Evolutionary conservation across 148 eudicot genomes (phyloP).

Genomic region (Rhododendron mucronatum): DNA sequence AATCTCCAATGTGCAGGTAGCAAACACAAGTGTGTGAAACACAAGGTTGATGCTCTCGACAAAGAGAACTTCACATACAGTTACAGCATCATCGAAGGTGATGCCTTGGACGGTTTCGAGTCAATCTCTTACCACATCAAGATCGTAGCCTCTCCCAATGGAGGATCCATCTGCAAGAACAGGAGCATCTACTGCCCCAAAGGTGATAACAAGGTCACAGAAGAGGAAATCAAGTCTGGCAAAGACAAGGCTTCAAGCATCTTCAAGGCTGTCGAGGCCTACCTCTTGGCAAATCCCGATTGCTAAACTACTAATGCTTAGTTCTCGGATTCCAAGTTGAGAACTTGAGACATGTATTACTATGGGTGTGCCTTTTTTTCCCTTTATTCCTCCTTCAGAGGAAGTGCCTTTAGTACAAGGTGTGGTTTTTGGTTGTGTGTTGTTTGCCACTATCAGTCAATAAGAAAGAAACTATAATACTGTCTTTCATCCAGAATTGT

Average conservation of each 20-base stretch:
- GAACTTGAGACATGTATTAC: not conserved
- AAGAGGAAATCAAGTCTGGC: slow-evolving; percentile 9
- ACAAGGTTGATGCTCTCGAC: not conserved
- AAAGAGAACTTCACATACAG: not conserved
- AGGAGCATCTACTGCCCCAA: not conserved
- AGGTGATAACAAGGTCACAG: slow-evolving; percentile 4
- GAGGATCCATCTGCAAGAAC: slow-evolving; percentile 1
- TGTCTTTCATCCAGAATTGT: not conserved
- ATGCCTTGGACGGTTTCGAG: not conserved
- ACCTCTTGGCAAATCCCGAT: slow-evolving; percentile 17
- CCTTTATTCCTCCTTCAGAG: not conserved
- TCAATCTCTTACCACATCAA: slow-evolving; percentile 6
- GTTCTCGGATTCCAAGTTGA: not conserved
- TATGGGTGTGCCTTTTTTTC: not conserved
- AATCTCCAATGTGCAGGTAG: not conserved
- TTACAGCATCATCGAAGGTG: not conserved
- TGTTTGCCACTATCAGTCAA: not conserved
- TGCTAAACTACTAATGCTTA: not conserved
- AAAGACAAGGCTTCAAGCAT: slow-evolving; percentile 9
- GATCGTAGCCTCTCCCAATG: slow-evolving; percentile 4
- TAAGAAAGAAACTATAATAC: not conserved
- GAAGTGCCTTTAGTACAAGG: not conserved
- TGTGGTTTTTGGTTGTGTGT: not conserved
- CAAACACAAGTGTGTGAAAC: not conserved
- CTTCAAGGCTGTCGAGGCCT: slow-evolving; percentile 21